Conservation (phyloP, 345 rosid species). For the Fremontodendron californicum region DNA sequence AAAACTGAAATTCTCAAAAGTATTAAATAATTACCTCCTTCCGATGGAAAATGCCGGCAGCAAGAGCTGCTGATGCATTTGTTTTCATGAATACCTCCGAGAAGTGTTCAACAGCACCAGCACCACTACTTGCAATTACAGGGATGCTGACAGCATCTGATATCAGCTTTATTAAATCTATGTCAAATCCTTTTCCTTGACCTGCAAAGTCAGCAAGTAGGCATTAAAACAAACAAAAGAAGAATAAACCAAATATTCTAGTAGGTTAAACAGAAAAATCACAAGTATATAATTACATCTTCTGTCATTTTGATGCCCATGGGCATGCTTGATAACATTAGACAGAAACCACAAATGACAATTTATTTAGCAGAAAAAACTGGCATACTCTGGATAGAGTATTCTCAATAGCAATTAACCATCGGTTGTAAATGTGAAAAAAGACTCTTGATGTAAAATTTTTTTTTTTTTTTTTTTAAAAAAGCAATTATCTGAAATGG, state of each 20-base stretch:
- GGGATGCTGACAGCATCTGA: conserved; percentile 93
- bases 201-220: conserved; percentile 40
- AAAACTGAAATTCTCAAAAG: background rate
- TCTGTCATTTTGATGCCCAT: background rate
- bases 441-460: background rate
- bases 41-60: conserved; percentile 97
- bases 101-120: conserved; percentile 77
- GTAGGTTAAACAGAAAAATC: background rate
- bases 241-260: background rate
- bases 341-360: background rate
- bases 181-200: conserved; percentile 92
- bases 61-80: conserved; percentile 93
- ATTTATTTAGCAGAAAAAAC: background rate
- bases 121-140: conserved; percentile 97
- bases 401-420: background rate
- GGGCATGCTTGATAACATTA: background rate
- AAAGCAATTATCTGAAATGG: background rate
- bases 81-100: conserved; percentile 72
- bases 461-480: too few relatives aligned
- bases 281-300: background rate
- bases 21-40: conserved; percentile 58
- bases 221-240: background rate
- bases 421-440: background rate
- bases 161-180: conserved; percentile 70
- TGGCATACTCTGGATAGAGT: background rate